phyloP scores from a whole-genome alignment of 2,329 filamentous ascomycete species.

The Fusarium citri region DNA sequence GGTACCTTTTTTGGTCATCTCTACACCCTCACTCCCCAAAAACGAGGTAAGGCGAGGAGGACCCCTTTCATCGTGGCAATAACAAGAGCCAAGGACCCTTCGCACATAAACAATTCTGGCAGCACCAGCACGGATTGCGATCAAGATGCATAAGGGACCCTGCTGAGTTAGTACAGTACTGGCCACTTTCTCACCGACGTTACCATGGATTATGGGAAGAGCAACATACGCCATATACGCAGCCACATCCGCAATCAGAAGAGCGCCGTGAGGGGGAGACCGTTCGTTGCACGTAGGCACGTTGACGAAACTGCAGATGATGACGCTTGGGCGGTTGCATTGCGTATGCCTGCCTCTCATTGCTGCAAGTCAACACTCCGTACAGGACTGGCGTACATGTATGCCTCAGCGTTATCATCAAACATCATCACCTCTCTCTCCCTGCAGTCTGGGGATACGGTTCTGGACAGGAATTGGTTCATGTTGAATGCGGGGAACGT shows the following conservation, averaged over 20 bases:
- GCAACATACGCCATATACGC: conserved; percentile 22
- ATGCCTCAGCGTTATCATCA: conserved; percentile 16
- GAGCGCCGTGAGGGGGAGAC: conserved; percentile 3
- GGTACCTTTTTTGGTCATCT: background rate
- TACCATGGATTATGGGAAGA: conserved; percentile 15
- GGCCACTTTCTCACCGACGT: conserved; percentile 28
- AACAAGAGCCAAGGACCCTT: conserved; percentile 29
- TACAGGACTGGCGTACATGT: conserved; percentile 5
- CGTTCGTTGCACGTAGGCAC: background rate
- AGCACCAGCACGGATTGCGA: background rate
- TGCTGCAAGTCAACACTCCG: conserved; percentile 26
- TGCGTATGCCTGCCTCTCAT: conserved; percentile 8
- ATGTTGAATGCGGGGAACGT: conserved; percentile 28
- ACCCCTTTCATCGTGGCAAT: conserved; percentile 30
- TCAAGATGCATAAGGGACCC: conserved; percentile 13
- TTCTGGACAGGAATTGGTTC: conserved; percentile 25
- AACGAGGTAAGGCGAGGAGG: background rate
- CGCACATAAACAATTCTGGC: conserved; percentile 19
- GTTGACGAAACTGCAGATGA: conserved; percentile 11
- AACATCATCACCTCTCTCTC: background rate
- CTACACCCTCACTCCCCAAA: conserved; percentile 25
- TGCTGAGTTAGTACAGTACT: background rate
- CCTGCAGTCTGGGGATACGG: conserved; percentile 16
- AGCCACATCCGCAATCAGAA: conserved; percentile 30
- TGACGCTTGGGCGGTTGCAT: conserved; percentile 27